These are phyloP conservation scores for Fusarium mexicanum DNA, from an alignment of 2,329 filamentous ascomycete genomes.

Conservation along the genomic window DNA sequence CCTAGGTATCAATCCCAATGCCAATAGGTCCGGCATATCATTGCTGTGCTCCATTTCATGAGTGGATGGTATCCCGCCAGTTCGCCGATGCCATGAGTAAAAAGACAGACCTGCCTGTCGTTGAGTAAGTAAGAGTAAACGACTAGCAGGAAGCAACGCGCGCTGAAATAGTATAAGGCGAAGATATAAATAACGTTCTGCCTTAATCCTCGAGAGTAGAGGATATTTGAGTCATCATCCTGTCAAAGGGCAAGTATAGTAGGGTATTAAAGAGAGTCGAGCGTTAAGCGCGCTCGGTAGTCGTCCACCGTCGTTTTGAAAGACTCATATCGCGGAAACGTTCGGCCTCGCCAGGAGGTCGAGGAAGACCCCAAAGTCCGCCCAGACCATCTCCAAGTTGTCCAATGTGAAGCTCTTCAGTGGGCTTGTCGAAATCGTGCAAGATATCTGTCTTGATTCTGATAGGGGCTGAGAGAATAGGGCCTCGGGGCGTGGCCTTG, in stretches of 20 bases:
- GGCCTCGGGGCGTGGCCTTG: conserved; percentile 38
- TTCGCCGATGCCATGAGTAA: conserved; percentile 43
- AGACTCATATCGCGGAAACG: conserved; percentile 56
- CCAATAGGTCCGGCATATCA: conserved; percentile 6
- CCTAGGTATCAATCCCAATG: conserved; percentile 28
- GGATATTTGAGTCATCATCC: conserved; percentile 21
- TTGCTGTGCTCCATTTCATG: conserved; percentile 20
- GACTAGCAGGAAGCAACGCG: conserved; percentile 35
- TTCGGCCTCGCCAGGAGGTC: conserved; percentile 57
- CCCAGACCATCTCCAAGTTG: conserved; percentile 52
- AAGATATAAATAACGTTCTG: conserved; percentile 14
- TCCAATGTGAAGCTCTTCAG: conserved; percentile 46
- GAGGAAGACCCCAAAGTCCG: conserved; percentile 58
- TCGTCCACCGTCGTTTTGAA: conserved; percentile 65
- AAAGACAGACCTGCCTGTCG: conserved; percentile 37
- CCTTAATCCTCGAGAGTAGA: not conserved
- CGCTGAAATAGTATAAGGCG: conserved; percentile 34
- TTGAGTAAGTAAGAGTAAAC: conserved; percentile 17
- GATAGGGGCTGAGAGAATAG: conserved; percentile 50
- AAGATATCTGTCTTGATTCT: conserved; percentile 47
- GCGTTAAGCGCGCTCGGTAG: conserved; percentile 56
- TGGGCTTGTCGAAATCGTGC: conserved; percentile 42
- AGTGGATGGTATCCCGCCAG: conserved; percentile 25
- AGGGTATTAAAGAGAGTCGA: conserved; percentile 4
- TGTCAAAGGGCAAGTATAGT: conserved; percentile 7